These are phyloP conservation scores for Hsuehochloa calcarea DNA, from an alignment of 176 grass and related monocot species.

Conservation along the genomic window DNA sequence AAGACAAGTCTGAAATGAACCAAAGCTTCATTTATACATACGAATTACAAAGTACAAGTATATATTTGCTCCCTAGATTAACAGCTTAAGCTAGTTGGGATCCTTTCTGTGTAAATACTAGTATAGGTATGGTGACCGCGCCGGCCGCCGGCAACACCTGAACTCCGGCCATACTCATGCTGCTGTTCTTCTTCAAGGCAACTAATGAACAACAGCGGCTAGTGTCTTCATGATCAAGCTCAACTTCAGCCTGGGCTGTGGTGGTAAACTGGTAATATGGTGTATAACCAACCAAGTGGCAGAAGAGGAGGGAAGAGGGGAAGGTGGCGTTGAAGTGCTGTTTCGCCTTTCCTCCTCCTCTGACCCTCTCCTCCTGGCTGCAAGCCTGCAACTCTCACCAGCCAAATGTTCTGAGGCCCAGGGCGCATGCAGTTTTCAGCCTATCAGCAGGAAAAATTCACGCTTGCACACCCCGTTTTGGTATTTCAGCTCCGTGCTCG, in stretches of 20 bases:
- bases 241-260: background rate
- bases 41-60: background rate
- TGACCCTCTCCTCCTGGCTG: background rate
- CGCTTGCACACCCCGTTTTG: background rate
- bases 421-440: background rate
- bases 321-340: constrained; percentile 17
- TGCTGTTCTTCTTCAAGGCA: background rate
- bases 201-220: background rate
- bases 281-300: constrained; percentile 25
- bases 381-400: constrained; percentile 2
- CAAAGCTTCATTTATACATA: background rate
- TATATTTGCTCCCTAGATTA: background rate
- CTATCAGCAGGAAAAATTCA: no score
- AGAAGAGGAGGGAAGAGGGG: background rate
- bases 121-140: no score
- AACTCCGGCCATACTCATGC: constrained; percentile 21
- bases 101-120: no score
- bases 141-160: constrained; percentile 39
- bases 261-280: no score
- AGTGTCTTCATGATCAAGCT: background rate
- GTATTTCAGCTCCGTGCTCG: background rate
- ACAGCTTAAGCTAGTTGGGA: no score
- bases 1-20: background rate
- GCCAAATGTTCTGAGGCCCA: constrained; percentile 45
- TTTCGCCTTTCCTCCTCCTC: background rate